These are phyloP conservation scores for Tillandsia fasciculata DNA, from an alignment of 176 grass and related monocot species.

Conservation along the genomic window DNA sequence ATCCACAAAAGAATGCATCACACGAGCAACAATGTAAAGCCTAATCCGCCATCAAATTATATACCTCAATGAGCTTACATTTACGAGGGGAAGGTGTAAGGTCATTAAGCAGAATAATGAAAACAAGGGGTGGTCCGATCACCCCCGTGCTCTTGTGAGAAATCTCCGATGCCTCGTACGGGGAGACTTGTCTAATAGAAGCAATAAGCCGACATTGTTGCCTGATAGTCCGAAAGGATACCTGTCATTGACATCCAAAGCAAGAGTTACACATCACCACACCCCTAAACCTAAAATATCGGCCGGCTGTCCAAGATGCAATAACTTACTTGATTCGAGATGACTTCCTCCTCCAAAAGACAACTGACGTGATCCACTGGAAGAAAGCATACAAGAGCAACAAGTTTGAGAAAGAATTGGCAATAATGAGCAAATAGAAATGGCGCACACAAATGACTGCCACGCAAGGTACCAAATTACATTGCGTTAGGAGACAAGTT, in stretches of 20 bases:
- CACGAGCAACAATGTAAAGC: conserved; percentile 6
- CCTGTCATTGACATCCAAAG: conserved; percentile 31
- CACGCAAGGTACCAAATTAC: too few relatives aligned
- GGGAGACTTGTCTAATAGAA: conserved; percentile 55
- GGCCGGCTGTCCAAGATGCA: neutral
- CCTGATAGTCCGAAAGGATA: conserved; percentile 52
- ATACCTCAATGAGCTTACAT: neutral
- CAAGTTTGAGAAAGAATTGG: conserved; percentile 9
- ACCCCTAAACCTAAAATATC: neutral
- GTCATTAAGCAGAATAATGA: conserved; percentile 2
- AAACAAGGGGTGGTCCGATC: neutral
- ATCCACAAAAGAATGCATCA: conserved; percentile 1
- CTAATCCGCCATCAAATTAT: conserved; percentile 3
- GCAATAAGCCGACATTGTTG: conserved; percentile 58
- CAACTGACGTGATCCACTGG: conserved; percentile 50
- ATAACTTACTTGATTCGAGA: conserved; percentile 47
- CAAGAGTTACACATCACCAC: neutral
- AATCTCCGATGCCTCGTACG: conserved; percentile 35
- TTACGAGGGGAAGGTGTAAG: conserved; percentile 10
- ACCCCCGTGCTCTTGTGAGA: conserved; percentile 25
- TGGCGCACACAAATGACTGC: neutral
- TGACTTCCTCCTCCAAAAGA: conserved; percentile 54
- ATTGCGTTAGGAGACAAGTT: too few relatives aligned
- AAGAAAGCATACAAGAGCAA: conserved; percentile 6
- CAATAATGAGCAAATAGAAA: neutral